A percentile compares a stretch with the other conserved stretches of the same genome.
Evolutionary conservation across 768 basidiomycete genomes (phyloP).

Genomic region (Termitomyces sp.): DNA sequence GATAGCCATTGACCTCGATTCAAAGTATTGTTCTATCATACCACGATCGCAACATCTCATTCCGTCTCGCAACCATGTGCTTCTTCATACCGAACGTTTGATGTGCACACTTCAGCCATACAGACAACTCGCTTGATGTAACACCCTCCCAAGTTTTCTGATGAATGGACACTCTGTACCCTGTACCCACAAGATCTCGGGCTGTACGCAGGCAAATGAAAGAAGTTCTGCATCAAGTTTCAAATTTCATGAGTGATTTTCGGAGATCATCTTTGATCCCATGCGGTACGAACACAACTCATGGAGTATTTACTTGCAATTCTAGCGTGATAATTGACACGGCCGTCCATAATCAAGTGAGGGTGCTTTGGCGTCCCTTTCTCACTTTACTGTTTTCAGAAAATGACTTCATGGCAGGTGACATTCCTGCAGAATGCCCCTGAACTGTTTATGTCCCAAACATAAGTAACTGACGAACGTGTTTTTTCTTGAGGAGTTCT

Average conservation of each 20-base stretch:
- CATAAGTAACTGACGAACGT: background rate
- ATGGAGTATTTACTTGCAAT: too few species aligned
- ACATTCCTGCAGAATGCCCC: background rate
- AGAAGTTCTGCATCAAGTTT: background rate
- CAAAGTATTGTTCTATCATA: background rate
- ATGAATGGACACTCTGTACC: background rate
- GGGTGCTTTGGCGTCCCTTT: background rate
- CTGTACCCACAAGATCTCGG: background rate
- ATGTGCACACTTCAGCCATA: background rate
- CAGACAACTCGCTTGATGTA: background rate
- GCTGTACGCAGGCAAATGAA: background rate
- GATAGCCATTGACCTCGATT: background rate
- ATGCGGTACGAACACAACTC: background rate
- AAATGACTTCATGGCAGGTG: too few species aligned
- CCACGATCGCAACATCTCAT: background rate
- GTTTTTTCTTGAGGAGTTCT: background rate
- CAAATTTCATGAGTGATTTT: background rate
- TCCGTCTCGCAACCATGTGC: background rate
- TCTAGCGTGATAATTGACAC: background rate
- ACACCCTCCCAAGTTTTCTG: background rate
- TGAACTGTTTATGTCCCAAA: background rate
- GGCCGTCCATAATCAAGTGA: background rate
- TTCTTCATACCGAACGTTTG: background rate
- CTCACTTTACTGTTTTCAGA: background rate
- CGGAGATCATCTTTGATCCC: background rate